phyloP scores from a whole-genome alignment of 2,329 filamentous ascomycete species.

The Calonectria fujianensis region DNA sequence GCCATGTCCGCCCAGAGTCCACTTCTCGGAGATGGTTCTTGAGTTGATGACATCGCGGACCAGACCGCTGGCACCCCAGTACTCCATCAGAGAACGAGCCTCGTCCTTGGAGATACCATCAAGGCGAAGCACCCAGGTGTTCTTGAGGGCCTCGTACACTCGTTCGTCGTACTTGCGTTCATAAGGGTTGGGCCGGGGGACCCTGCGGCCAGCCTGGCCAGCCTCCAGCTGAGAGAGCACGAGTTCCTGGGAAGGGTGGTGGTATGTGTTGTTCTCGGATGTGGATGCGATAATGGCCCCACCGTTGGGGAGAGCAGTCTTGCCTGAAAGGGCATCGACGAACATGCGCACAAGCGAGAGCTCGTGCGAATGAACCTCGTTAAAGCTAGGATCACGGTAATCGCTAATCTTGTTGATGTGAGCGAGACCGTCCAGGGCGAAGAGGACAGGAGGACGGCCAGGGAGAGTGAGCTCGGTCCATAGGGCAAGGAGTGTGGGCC shows the following conservation, averaged over 20 bases:
- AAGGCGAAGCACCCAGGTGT: conserved; percentile 73
- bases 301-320: conserved; percentile 78
- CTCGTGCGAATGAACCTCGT: conserved; percentile 90
- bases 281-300: conserved; percentile 86
- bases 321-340: conserved; percentile 80
- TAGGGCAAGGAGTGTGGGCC: conserved; percentile 86
- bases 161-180: conserved; percentile 74
- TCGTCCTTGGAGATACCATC: conserved; percentile 84
- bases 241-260: conserved; percentile 80
- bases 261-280: conserved; percentile 81
- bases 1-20: conserved; percentile 87
- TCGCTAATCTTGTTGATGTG: conserved; percentile 87
- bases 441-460: conserved; percentile 76
- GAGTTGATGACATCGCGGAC: conserved; percentile 83
- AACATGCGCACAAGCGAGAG: conserved; percentile 86
- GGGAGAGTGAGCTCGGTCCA: conserved; percentile 84
- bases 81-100: conserved; percentile 89
- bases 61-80: conserved; percentile 92
- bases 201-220: conserved; percentile 58
- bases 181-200: conserved; percentile 71
- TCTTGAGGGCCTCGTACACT: conserved; percentile 71
- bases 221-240: conserved; percentile 76
- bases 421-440: conserved; percentile 85
- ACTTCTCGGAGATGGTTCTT: conserved; percentile 84
- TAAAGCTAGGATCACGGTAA: conserved; percentile 83